Evolutionary conservation across 768 basidiomycete genomes (phyloP).

Genomic region (Calvatia gigantea): DNA sequence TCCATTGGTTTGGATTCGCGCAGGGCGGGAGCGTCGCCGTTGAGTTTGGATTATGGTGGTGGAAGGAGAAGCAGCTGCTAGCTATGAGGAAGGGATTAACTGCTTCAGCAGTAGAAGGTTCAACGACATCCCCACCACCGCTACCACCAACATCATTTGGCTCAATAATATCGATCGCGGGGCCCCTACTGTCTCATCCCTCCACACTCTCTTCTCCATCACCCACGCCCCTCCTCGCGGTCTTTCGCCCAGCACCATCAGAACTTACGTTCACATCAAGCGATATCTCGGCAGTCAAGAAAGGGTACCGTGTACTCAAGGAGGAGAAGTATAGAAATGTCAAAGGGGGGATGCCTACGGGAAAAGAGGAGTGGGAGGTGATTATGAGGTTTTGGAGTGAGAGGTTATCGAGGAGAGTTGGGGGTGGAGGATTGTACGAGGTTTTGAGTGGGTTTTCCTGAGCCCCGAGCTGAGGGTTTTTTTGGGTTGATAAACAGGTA

Average conservation of each 20-base stretch:
- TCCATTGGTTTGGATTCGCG: constrained; percentile 86
- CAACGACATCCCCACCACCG: constrained; percentile 11
- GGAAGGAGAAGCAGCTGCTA: constrained; percentile 35
- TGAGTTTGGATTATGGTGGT: constrained; percentile 61
- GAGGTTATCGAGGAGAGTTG: constrained; percentile 48
- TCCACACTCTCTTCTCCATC: constrained; percentile 43
- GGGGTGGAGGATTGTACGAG: constrained; percentile 60
- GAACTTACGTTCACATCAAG: constrained; percentile 40
- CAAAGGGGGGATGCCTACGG: constrained; percentile 67
- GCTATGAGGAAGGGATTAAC: constrained; percentile 13
- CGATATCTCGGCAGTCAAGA: constrained; percentile 52
- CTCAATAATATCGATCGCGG: constrained; percentile 66
- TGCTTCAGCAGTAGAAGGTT: constrained; percentile 2
- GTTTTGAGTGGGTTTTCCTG: constrained; percentile 46
- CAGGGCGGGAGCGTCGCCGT: constrained; percentile 81
- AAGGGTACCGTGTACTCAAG: constrained; percentile 48
- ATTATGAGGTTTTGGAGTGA: constrained; percentile 90
- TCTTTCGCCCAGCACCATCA: constrained; percentile 49
- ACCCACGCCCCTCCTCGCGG: constrained; percentile 60
- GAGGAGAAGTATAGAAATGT: constrained; percentile 47
- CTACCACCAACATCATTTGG: constrained; percentile 40
- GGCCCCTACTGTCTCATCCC: constrained; percentile 77
- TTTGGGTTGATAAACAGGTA: neutral
- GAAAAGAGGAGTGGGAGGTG: constrained; percentile 74
- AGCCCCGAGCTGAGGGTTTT: neutral